phyloP scores from a whole-genome alignment of 2,329 filamentous ascomycete species.

The Aaosphaeria pasadenensis region DNA sequence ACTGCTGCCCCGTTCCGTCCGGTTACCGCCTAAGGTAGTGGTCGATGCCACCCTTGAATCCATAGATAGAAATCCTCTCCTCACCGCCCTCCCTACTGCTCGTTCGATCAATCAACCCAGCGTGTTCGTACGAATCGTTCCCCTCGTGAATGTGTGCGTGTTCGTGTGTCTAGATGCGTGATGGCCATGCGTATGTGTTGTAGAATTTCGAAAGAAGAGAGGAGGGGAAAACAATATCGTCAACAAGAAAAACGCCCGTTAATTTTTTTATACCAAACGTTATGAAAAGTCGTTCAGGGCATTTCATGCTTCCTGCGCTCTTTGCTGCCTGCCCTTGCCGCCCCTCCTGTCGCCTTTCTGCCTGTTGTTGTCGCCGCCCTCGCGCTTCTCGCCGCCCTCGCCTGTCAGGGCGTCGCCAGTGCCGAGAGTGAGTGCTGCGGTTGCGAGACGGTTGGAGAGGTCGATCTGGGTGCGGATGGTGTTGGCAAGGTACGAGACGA shows the following conservation, averaged over 20 bases:
- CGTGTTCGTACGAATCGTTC: no score
- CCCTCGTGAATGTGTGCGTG: no score
- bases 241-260: conserved; percentile 24
- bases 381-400: conserved; percentile 20
- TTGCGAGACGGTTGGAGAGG: conserved; percentile 89
- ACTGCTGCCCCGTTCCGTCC: no score
- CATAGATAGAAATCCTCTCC: no score
- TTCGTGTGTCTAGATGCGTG: no score
- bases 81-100: no score
- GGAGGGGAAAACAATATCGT: conserved; percentile 57
- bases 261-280: conserved; percentile 37
- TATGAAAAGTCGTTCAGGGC: conserved; percentile 27
- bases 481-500: conserved; percentile 97
- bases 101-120: no score
- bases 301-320: conserved; percentile 1
- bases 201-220: no score
- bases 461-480: conserved; percentile 99
- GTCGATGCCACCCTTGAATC: no score
- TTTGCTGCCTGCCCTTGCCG: conserved; percentile 30
- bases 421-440: conserved; percentile 50
- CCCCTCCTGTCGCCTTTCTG: conserved; percentile 29
- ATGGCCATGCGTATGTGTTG: no score
- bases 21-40: no score
- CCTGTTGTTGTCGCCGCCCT: conserved; percentile 21
- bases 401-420: conserved; percentile 36